Evolutionary conservation across 345 rosid genomes (phyloP), one percentile per base, ranked within the genome.

Genomic region (Populus davidiana): DNA sequence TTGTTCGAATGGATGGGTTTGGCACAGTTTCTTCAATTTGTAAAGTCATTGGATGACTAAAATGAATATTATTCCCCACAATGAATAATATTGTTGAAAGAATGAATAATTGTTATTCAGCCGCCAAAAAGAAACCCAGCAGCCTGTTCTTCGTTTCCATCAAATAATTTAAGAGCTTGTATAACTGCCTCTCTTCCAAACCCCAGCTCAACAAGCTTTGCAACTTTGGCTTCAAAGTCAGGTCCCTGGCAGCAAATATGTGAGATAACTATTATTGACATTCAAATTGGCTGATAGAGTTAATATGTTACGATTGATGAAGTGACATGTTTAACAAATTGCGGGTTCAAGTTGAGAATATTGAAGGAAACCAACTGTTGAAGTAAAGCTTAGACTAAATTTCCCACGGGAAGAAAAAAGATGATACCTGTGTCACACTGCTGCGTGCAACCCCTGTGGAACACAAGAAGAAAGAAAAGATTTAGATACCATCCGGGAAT

Each of bases 71-170:
- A 20, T 65, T 72, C 39, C 41, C 47, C 49, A 33, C 50, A 67
- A 75, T 49, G 47, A 70, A 63, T 31, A 2, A 69, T 31, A 1
- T 9, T 21, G 33, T 59, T 31, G 47, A 17, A 35, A 33, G 7
- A 50, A 75, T 36, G 25, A 47, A 6, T 8, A 35, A 11, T 36
- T 27, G 25, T 38, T 38, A 62, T 78, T 90, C 81, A 96, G 72
- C 97, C 92, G 43, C 93, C 99, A 59, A 96, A 96, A 69, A 93
- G 98, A 85, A 89, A 93, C 23, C 95, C 96, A 35, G 98, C 99
- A 16, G 98, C 99, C 81, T 92, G 99, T 49, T 96, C 99, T 85
- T 96, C 99, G 67, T 92, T 93, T 70, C 95, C 98, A 31, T 90
- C 77, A 74, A 88, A 93, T 61, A 93, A 78, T 85, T 86, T 87